Evolutionary conservation across 768 basidiomycete genomes (phyloP).

Genomic region (Solioccasus polychromus): DNA sequence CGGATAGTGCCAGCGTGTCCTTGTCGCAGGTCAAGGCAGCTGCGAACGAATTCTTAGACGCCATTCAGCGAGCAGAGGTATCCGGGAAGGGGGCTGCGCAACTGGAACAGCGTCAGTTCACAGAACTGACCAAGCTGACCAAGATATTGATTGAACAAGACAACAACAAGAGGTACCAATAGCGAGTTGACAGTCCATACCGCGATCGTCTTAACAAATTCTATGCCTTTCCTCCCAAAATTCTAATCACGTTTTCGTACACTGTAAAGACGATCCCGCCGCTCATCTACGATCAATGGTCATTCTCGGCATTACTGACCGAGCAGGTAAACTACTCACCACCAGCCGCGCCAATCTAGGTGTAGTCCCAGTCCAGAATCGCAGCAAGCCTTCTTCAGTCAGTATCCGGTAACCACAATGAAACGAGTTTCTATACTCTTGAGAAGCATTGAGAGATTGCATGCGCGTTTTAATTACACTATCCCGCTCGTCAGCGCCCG

Average conservation of each 20-base stretch:
- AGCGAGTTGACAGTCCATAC: not conserved
- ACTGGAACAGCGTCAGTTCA: conserved; percentile 18
- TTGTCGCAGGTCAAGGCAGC: conserved; percentile 8
- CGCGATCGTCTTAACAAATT: not conserved
- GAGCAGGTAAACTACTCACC: conserved; percentile 42
- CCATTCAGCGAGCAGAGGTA: conserved; percentile 7
- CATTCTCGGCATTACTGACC: not conserved
- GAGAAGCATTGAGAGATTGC: conserved; percentile 84
- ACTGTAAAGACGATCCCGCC: conserved; percentile 93
- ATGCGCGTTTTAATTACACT: conserved; percentile 98
- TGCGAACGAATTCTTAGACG: conserved; percentile 11
- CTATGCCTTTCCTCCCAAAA: conserved; percentile 34
- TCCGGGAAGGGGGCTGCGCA: conserved; percentile 12
- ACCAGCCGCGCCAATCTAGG: conserved; percentile 83
- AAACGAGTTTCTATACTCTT: conserved; percentile 89
- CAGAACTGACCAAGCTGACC: conserved; percentile 17
- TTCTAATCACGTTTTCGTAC: conserved; percentile 76
- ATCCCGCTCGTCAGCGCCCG: conserved; percentile 2
- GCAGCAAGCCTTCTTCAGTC: conserved; percentile 86
- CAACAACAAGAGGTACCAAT: not conserved
- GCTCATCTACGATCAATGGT: conserved; percentile 58
- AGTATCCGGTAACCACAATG: conserved; percentile 95
- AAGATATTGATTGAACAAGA: conserved; percentile 14
- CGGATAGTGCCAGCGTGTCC: conserved; percentile 2
- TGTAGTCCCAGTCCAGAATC: conserved; percentile 97